phyloP scores from a whole-genome alignment of 208 protist genomes.

The Herpetomonas samuelpessoai region DNA sequence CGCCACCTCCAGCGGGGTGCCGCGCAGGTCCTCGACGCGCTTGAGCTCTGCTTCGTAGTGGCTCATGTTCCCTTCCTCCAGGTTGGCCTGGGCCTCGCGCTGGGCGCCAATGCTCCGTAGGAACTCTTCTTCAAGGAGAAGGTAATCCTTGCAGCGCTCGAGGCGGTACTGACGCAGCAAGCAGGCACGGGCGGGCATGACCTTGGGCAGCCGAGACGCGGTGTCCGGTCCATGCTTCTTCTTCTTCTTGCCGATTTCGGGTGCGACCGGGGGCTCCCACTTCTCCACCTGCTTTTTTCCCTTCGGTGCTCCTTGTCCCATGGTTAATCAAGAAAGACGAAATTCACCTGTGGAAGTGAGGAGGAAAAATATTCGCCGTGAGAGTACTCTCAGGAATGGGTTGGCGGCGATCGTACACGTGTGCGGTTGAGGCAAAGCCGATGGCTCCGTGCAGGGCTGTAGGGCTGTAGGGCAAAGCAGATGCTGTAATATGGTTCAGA shows the following conservation, averaged over 20 bases:
- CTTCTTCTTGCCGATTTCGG: constrained; percentile 92
- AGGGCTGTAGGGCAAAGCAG: too few relatives aligned
- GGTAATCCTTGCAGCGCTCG: constrained; percentile 99
- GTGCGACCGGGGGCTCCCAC: constrained; percentile 94
- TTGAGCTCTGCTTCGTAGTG: constrained; percentile 93
- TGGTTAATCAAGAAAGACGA: constrained; percentile 20
- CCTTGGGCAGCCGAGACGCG: constrained; percentile 76
- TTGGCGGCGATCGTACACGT: too few relatives aligned
- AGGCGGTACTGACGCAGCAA: constrained; percentile 97
- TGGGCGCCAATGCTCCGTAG: constrained; percentile 88
- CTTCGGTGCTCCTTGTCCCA: constrained; percentile 71
- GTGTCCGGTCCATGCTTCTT: constrained; percentile 80
- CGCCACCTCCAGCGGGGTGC: constrained; percentile 97
- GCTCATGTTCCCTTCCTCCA: constrained; percentile 76
- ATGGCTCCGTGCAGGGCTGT: too few relatives aligned
- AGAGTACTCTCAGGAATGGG: too few relatives aligned
- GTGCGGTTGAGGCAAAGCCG: too few relatives aligned
- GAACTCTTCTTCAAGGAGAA: constrained; percentile 99
- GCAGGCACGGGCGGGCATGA: constrained; percentile 97
- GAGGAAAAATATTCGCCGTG: too few relatives aligned
- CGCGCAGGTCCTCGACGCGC: constrained; percentile 98
- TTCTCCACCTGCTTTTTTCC: constrained; percentile 71
- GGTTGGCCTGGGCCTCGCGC: constrained; percentile 75
- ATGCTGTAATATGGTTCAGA: too few relatives aligned
- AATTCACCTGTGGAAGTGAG: too few relatives aligned